Percentiles rank a stretch among this genome's conserved stretches.
phyloP scores from a whole-genome alignment of 139 green algal genomes.

The Tetradesmus obliquus region DNA sequence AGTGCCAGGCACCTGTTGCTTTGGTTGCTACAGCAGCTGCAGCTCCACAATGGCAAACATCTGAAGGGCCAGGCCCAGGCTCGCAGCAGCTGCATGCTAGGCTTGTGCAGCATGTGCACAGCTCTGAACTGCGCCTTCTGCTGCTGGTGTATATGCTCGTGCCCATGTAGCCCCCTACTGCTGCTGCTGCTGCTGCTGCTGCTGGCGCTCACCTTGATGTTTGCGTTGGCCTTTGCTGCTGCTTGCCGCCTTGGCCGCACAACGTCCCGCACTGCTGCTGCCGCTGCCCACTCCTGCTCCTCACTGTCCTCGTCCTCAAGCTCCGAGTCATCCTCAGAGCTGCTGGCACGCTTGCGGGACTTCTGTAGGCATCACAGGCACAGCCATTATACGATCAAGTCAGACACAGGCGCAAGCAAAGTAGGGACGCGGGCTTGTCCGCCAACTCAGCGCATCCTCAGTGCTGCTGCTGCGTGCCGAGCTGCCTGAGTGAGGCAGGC shows the following conservation, averaged over 20 bases:
- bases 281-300: slow-evolving; percentile 4
- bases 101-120: too few species aligned
- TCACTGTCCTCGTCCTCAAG: slow-evolving; percentile 13
- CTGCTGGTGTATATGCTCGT: not conserved
- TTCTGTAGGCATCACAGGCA: not conserved
- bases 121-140: too few species aligned
- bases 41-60: too few species aligned
- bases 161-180: not conserved
- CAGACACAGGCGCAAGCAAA: not conserved
- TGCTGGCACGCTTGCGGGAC: slow-evolving; percentile 21
- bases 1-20: not conserved
- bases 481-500: not conserved
- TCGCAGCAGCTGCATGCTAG: too few species aligned
- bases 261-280: not conserved
- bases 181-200: not conserved
- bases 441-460: not conserved
- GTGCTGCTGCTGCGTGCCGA: not conserved
- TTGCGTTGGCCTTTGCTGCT: slow-evolving; percentile 35
- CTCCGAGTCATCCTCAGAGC: slow-evolving; percentile 45
- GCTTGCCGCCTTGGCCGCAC: slow-evolving; percentile 24
- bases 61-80: too few species aligned
- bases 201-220: slow-evolving; percentile 31
- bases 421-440: not conserved
- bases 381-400: too few species aligned
- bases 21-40: not conserved